Evolutionary conservation across 2,329 filamentous ascomycete genomes (phyloP).

Genomic region (Fusarium secorum): DNA sequence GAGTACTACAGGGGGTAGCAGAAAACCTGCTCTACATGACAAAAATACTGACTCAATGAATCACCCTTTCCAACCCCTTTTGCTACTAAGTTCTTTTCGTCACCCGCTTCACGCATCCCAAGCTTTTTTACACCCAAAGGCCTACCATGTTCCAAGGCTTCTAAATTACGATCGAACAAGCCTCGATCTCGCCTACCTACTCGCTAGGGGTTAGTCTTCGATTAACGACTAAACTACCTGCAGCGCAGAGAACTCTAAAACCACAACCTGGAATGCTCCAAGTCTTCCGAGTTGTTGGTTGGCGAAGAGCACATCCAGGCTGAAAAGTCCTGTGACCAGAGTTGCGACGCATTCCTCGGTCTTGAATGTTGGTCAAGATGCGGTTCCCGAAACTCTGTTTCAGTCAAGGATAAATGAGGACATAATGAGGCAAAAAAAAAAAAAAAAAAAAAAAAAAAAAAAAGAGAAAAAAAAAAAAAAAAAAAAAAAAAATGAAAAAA

Average conservation of each 20-base stretch:
- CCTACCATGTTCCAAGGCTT: neutral
- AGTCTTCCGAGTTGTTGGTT: neutral
- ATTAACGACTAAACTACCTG: neutral
- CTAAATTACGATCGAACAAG: neutral
- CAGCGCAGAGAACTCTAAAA: neutral
- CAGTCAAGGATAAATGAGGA: neutral
- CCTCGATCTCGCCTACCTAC: neutral
- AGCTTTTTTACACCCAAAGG: neutral
- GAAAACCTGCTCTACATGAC: neutral
- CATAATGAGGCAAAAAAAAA: neutral
- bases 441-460: too few species aligned
- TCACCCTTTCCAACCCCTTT: fast-evolving
- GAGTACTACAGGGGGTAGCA: neutral
- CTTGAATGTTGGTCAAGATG: neutral
- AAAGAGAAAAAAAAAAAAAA: too few species aligned
- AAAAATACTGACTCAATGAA: neutral
- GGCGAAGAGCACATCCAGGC: neutral
- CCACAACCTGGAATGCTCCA: neutral
- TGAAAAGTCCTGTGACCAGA: neutral
- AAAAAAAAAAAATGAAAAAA: too few species aligned
- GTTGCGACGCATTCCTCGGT: neutral
- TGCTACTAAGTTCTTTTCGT: neutral
- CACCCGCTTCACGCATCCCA: too few species aligned
- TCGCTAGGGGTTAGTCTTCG: neutral
- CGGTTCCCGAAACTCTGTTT: neutral